phyloP scores from a whole-genome alignment of 208 protist genomes.

The Acanthamoeba culbertsoni region DNA sequence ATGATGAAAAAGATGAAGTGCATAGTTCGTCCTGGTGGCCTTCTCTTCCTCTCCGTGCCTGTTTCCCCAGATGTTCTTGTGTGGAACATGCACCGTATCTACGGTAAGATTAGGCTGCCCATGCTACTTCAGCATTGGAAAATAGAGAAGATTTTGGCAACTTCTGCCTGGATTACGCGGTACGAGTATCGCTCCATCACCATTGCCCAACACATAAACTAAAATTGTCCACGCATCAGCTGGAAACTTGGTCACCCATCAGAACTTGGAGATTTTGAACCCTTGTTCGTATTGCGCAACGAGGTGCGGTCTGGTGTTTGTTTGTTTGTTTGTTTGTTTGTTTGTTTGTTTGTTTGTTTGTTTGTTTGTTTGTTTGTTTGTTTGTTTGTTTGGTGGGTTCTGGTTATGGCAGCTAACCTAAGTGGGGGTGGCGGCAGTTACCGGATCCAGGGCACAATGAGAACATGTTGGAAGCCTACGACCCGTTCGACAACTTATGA shows the following conservation, averaged over 20 bases:
- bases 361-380: too few relatives aligned
- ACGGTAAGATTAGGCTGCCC: background rate
- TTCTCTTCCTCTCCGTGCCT: conserved; percentile 29
- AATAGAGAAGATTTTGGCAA: background rate
- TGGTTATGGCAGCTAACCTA: too few relatives aligned
- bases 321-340: too few relatives aligned
- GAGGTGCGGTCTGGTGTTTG: too few relatives aligned
- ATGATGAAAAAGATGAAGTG: conserved; percentile 53
- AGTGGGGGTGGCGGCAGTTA: too few relatives aligned
- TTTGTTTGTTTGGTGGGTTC: too few relatives aligned
- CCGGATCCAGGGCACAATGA: background rate
- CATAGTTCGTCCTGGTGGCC: background rate
- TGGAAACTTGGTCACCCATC: background rate
- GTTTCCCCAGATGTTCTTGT: background rate
- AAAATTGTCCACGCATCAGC: background rate
- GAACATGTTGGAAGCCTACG: background rate
- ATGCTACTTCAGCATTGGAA: conserved; percentile 1
- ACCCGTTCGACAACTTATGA: background rate
- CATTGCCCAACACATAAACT: too few relatives aligned
- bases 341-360: too few relatives aligned
- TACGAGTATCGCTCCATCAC: background rate
- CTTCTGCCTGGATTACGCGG: background rate
- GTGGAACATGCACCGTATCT: conserved; percentile 56
- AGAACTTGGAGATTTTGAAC: background rate
- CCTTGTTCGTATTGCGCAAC: background rate